Base-by-base conservation (phyloP, 768 basidiomycete genomes). In the Termitomyces sp. region DNA sequence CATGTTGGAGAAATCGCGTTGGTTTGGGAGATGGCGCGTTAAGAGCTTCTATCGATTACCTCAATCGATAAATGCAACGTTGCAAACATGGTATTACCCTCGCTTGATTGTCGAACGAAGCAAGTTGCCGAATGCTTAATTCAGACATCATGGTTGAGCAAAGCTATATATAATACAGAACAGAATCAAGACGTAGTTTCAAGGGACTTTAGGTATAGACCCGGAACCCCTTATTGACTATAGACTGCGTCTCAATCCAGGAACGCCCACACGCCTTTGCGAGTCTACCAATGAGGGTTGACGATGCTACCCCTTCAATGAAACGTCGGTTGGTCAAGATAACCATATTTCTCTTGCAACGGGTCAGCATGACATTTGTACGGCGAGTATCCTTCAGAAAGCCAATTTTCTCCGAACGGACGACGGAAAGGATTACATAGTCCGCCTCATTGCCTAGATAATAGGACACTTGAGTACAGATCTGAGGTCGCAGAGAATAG, bases 291-390 rank as follows among this genome's bases (percentile, higher is more conserved):
- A 78, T 68, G 12, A 78, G 68, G 0, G 75, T 67, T 3, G 66
- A 39, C 1, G 64, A 58, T 37, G 72, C 76, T 34, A 59, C 59
- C 3, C 73, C 73, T 24, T 75, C 67, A 9, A 90, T 70, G 61
- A 89, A 90, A 18, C 63, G 64, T 45, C 77, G 76, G 65, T 72
- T 85, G 9, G 84, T 77, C 62, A 80, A 80, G 57, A 91, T 84
- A 46, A 80, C 73, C 86, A 91, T 86, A n/a, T 80, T 81, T 54
- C 71, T 78, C 69, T 86, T 84, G 75, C 85, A 88, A 27, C 89
- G 76, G 4, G 83, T 84, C 24, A 91, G 77, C 88, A 91, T 89
- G 55, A 91, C 89, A 72, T 91, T 91, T 34, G 83, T 78, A 6
- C 89, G 79, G n/a, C 85, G 75, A 31, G 66, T 22, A 55, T 85